Base-by-base conservation (phyloP, 257 asterid genomes). In the Thymus mandschuricus region DNA sequence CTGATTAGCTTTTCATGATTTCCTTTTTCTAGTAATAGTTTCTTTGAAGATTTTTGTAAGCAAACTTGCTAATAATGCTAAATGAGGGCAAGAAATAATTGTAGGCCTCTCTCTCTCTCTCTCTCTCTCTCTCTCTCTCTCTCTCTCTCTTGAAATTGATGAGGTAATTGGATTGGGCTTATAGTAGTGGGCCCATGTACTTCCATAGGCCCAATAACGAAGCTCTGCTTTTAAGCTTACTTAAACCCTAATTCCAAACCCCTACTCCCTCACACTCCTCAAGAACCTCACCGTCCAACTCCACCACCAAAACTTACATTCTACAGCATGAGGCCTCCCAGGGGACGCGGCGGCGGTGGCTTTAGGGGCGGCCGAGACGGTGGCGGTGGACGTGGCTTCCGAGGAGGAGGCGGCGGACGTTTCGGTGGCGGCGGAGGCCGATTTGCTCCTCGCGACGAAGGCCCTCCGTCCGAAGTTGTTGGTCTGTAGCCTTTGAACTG, bases 261-360 rank as follows among this genome's bases (percentile, higher is more conserved):
- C 49, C 11, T 44, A 44, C 2, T 8, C 1, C 10, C 49, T 43
- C 10, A 38, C 5, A 44, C 10, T 8, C 12, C 10, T 8, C 12
- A 44, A 21, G 49, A 44, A 44, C 49, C 49, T 44, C 49, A 44
- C 49, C 49, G 11, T 44, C 12, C 38, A 75, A 29, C 3, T 13
- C 44, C 40, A 70, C 46, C 56, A 1, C 29, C 27, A 33, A 3
- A 50, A 31, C 27, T 6, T 66, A n/a, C 13, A 66, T 44, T 7
- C 49, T 7, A 43, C 45, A 69, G 48, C 31, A 92, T 93, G 98
- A 91, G 97, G 73, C 97, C 98, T 74, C 98, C 98, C 29, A 87
- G 96, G 81, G 97, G 97, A 70, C 96, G 98, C 56, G 96, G 94
- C 69, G 88, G 92, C 48, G 90, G 88, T 2, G 90, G 96, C 27